Percentiles rank a stretch among this genome's conserved stretches.
Conservation (phyloP, 306 rosid species). For the Medicago lupulina region DNA sequence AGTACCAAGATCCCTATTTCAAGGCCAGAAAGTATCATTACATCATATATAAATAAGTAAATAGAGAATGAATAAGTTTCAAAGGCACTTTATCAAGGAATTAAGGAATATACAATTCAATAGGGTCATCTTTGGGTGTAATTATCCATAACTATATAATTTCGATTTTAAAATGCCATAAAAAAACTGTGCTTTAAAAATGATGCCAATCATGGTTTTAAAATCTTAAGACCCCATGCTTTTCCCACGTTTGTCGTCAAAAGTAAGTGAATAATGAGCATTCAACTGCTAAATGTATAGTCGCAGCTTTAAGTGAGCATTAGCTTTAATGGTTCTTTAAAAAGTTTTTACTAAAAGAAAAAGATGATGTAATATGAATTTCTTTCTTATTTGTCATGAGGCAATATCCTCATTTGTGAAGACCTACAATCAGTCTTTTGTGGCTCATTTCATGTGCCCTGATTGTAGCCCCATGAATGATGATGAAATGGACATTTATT, state of each 20-base stretch:
- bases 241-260: conserved; percentile 65
- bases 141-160: conserved; percentile 12
- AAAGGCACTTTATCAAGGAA: conserved; percentile 29
- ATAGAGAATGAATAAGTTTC: conserved; percentile 36
- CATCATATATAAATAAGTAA: background rate
- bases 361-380: conserved; percentile 44
- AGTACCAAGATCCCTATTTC: conserved; percentile 50
- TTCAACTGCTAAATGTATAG: conserved; percentile 40
- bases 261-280: conserved; percentile 54
- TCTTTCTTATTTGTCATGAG: conserved; percentile 25
- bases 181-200: conserved; percentile 27
- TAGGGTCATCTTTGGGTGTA: conserved; percentile 29
- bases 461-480: conserved; percentile 45
- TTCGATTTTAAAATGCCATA: background rate
- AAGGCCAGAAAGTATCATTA: conserved; percentile 43
- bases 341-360: conserved; percentile 27
- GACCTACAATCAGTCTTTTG: conserved; percentile 36
- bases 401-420: conserved; percentile 39
- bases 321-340: conserved; percentile 33
- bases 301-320: conserved; percentile 34
- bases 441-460: conserved; percentile 33
- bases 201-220: conserved; percentile 48
- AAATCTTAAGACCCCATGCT: conserved; percentile 56
- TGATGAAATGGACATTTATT: conserved; percentile 36
- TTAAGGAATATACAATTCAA: conserved; percentile 28